Evolutionary conservation across 2,329 filamentous ascomycete species (phyloP), one percentile per base, ranked within the genome.

Genomic region (Fusarium mexicanum): DNA sequence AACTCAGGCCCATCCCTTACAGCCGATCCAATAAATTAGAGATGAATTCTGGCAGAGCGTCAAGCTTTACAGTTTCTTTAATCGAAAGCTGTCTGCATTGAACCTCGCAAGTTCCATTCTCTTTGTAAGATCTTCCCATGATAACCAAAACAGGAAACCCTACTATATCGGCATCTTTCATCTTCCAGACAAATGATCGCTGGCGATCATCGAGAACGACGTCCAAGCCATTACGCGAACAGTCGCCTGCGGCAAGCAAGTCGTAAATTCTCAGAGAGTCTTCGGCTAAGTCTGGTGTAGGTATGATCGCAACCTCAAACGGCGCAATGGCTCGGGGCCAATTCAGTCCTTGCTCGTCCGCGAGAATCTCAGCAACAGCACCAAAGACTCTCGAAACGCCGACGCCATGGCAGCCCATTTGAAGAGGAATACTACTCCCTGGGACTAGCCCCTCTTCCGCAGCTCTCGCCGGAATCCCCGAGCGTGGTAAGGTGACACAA

Each of bases 371-470:
- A 3, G 95, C 95, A 2, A 96, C 90, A 4, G 96, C 94, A 14
- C 92, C 95, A 70, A 99, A 92, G 77, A 99, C 91, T 50, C 96
- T 92, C 10, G 95, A 97, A 24, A 99, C 91, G 4, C 96, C 96
- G 70, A 99, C 97, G 2, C 96, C 96, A 80, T 98, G 94, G 81
- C 96, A 99, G 63, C 96, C 96, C 96, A 99, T 99, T 74, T 97
- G 91, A 78, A 98, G 88, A 0, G 91, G 86, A 0, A 90, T 86
- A 7, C 71, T 76, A 35, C 74, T 75, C 17, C 76, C 76, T 26
- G 79, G 77, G 11, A 53, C 31, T 8, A 77, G 35, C 13, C 63
- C 68, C 43, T 74, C 74, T 13, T 66, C 33, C 8, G 37, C 46
- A 18, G 69, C 47, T 6, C 57, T 57, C 17, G 60, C 66, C 12